A percentile compares a stretch with the other conserved stretches of the same genome.
These are phyloP conservation scores for Aspergillus steynii DNA, from an alignment of 495 filamentous ascomycete genomes.

Conservation along the genomic window DNA sequence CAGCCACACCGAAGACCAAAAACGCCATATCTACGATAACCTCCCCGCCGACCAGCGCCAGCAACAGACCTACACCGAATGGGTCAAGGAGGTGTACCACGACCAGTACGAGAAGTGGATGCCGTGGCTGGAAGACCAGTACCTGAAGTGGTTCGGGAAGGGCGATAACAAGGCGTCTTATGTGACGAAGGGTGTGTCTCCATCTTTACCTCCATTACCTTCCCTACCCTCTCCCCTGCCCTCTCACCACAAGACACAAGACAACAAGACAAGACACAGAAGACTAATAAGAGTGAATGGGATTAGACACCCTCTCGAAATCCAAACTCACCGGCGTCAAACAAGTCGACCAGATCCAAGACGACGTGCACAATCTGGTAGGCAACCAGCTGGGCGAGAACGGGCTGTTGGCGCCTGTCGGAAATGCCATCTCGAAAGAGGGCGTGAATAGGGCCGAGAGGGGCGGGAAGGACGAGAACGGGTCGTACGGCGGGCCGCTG, in stretches of 20 bases:
- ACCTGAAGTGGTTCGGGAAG: constrained; percentile 67
- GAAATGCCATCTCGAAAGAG: constrained; percentile 60
- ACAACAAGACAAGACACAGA: not conserved
- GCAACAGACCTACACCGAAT: constrained; percentile 47
- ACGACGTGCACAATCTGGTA: constrained; percentile 57
- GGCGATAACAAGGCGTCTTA: constrained; percentile 71
- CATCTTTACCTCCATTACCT: not conserved
- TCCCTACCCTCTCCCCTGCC: not conserved
- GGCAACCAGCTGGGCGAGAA: constrained; percentile 63
- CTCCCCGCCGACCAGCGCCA: constrained; percentile 17
- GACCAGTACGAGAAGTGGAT: constrained; percentile 71
- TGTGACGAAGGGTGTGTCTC: constrained; percentile 53
- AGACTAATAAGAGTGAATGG: not conserved
- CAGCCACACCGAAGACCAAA: constrained; percentile 22
- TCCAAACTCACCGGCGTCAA: constrained; percentile 63
- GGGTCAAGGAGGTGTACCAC: constrained; percentile 59
- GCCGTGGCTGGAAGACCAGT: constrained; percentile 73
- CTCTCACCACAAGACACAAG: too few relatives aligned
- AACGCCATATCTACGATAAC: constrained; percentile 18
- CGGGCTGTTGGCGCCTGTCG: constrained; percentile 59
- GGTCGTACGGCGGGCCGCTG: constrained; percentile 41
- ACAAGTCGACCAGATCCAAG: constrained; percentile 64
- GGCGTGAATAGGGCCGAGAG: constrained; percentile 65
- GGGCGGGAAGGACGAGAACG: constrained; percentile 59
- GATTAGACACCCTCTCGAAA: constrained; percentile 60